Conservation (phyloP, 164 flowering plant species). For the Brasenia schreberi region DNA sequence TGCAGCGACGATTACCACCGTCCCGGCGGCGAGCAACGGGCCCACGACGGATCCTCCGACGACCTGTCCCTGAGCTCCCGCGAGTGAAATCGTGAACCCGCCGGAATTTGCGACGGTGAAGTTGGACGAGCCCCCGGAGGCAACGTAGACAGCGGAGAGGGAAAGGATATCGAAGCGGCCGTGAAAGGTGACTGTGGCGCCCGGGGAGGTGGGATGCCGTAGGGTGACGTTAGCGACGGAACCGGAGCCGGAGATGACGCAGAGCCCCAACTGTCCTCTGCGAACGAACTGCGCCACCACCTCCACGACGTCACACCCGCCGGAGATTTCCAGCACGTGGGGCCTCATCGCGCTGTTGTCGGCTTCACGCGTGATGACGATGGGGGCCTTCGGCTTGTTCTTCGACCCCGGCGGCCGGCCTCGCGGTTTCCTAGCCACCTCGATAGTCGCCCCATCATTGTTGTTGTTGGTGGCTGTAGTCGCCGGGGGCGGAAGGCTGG, state of each 20-base stretch:
- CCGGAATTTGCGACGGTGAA: neutral
- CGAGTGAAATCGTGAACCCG: conserved; percentile 39
- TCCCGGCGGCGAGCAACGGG: conserved; percentile 31
- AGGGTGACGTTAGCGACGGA: conserved; percentile 58
- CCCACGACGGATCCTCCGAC: conserved; percentile 61
- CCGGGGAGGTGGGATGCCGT: conserved; percentile 43
- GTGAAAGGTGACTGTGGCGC: conserved; percentile 50
- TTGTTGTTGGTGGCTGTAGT: conserved; percentile 2
- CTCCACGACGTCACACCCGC: conserved; percentile 42
- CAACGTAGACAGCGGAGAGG: conserved; percentile 41
- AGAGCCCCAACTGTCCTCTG: conserved; percentile 35
- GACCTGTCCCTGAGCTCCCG: conserved; percentile 67
- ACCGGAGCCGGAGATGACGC: conserved; percentile 50
- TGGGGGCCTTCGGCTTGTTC: conserved; percentile 58
- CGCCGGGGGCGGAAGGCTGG: conserved; percentile 1
- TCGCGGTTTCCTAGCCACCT: conserved; percentile 43
- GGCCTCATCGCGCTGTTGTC: conserved; percentile 44
- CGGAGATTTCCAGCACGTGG: conserved; percentile 47
- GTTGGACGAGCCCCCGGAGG: conserved; percentile 5
- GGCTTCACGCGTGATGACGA: conserved; percentile 39
- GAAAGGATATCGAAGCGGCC: conserved; percentile 70
- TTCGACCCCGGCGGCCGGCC: conserved; percentile 80
- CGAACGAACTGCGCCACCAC: conserved; percentile 33
- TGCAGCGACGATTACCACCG: conserved; percentile 43
- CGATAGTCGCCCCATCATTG: conserved; percentile 46